Percentiles rank a stretch among this genome's conserved stretches.
phyloP scores from a whole-genome alignment of 208 protist genomes.

The Trichomonas tenax region DNA sequence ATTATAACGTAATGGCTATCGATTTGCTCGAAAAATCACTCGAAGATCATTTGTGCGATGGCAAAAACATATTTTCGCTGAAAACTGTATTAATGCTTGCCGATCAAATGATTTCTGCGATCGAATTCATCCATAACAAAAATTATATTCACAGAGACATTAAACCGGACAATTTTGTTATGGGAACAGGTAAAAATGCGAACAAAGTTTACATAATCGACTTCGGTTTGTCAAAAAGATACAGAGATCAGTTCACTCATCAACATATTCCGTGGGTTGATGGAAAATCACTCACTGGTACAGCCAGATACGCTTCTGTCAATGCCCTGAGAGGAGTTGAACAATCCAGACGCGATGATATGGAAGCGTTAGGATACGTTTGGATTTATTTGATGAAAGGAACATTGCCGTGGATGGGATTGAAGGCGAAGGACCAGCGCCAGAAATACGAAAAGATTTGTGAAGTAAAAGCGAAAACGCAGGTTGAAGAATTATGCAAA shows the following conservation, averaged over 20 bases:
- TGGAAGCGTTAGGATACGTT: slow-evolving; percentile 87
- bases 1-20: slow-evolving; percentile 97
- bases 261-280: slow-evolving; percentile 96
- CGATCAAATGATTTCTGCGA: slow-evolving; percentile 56
- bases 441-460: slow-evolving; percentile 94
- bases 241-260: slow-evolving; percentile 85
- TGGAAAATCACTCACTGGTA: slow-evolving; percentile 96
- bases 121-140: slow-evolving; percentile 87
- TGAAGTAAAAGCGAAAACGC: slow-evolving; percentile 78
- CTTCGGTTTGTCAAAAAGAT: slow-evolving; percentile 87
- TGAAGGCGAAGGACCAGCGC: slow-evolving; percentile 70
- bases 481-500: slow-evolving; percentile 77
- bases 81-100: slow-evolving; percentile 96
- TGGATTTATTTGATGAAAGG: slow-evolving; percentile 96
- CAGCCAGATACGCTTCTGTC: slow-evolving; percentile 93
- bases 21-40: slow-evolving; percentile 89
- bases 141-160: slow-evolving; percentile 89
- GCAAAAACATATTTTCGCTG: slow-evolving; percentile 50
- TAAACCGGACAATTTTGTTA: slow-evolving; percentile 95
- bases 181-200: slow-evolving; percentile 63
- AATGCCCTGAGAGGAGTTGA: slow-evolving; percentile 97
- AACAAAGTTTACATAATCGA: slow-evolving; percentile 33
- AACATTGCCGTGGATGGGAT: slow-evolving; percentile 47
- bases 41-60: slow-evolving; percentile 88
- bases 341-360: slow-evolving; percentile 45